Evolutionary conservation across 257 asterid genomes (phyloP), one percentile per base, ranked within the genome.

Genomic region (Cynanchum wilfordii): DNA sequence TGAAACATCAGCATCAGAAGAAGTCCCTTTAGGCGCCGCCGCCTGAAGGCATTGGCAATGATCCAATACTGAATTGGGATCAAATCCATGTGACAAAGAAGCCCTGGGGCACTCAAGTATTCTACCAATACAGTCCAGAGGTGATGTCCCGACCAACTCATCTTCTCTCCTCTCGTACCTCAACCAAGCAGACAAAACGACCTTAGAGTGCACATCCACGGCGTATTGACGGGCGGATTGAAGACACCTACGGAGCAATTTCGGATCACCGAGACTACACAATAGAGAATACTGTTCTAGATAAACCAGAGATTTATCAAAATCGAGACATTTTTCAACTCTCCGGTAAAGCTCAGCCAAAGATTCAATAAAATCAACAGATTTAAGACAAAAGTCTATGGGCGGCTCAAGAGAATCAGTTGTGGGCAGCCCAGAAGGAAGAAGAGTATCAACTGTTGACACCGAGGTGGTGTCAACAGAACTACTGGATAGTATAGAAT

Each of bases 141-240:
- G 49, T 5, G 86, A 86, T 10, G 74, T 78, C 12, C 87, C 88
- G 5, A 76, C 73, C 38, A 86, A 68, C 64, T 86, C 86, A 77
- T 84, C 88, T 68, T 84, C 90, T 68, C 90, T 86, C 78, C 90
- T 82, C 77, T 84, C 88, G 54, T 84, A 86, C 86, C 91, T 70
- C 83, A 86, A 81, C 91, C 91, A 86, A 58, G 89, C 89, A 13
- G 89, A 82, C 68, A 84, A 75, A 66, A 86, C 86, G 5, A 86
- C 79, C 80, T 84, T 84, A 1, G 86, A 84, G 44, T 82, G 87
- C 72, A 86, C 88, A 63, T 84, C 84, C 42, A 78, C 76, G 0
- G 88, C 88, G 69, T 84, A 85, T 56, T 73, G 83, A 12, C 90
- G 78, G 0, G 90, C 87, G 0, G 82, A 84, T 54, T 80, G 88